Evolutionary conservation across 1,139 yeast species (phyloP), one percentile per base, ranked within the genome.

Genomic region (Saccharomyces hybrid): DNA sequence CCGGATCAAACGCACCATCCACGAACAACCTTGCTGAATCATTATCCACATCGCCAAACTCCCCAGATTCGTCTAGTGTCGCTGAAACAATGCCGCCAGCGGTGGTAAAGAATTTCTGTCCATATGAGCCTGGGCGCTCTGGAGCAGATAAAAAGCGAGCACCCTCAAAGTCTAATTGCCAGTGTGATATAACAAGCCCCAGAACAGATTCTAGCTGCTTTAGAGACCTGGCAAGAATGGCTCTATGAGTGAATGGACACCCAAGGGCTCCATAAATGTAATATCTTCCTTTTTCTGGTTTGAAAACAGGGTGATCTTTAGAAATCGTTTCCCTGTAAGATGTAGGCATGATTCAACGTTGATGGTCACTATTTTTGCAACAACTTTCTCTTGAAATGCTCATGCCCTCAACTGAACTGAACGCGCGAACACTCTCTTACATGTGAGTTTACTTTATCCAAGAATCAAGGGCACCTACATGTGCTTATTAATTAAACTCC

Each of bases 61-160:
- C 30, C 30, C 30, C 30, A 28, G 30, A 28, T 28, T 28, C 30
- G 30, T 28, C 30, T 28, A 28, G 30, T 28, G 30, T 28, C 30
- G 30, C 30, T 28, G 30, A 28, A 28, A 28, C 30, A 28, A 28
- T 28, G 30, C 30, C 30, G 30, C 30, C 30, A 28, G 30, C 32
- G 9, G 50, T 50, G 38, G 59, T 58, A 16, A 56, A 38, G 14
- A 51, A 50, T 14, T 68, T 67, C 38, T 88, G 85, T 44, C 71
- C 77, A 16, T 73, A 70, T 14, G 70, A 67, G 2, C 52, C 47
- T 42, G 81, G 30, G 30, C 30, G 30, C 30, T 28, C 30, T 28
- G 30, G 30, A 28, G 30, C 30, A 28, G 30, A 28, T 28, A 28
- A 28, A 28, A 28, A 28, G 30, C 30, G 30, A 28, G 30, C 30